A percentile compares a stretch with the other conserved stretches of the same genome.
These are phyloP conservation scores for Tricholoma hemisulphureum DNA, from an alignment of 768 basidiomycete species.

Conservation along the genomic window DNA sequence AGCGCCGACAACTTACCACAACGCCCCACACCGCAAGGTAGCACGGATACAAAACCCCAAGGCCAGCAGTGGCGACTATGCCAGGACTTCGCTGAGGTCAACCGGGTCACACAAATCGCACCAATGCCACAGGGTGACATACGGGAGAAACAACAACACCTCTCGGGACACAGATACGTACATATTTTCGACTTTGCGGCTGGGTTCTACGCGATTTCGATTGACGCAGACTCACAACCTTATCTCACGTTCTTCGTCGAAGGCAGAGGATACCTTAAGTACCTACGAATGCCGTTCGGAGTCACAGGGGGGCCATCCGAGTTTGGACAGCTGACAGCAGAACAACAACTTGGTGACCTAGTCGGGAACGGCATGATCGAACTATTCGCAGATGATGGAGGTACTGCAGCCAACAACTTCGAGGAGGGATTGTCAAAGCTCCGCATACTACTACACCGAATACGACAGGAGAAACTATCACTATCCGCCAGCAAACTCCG, in stretches of 20 bases:
- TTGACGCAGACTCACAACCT: constrained; percentile 34
- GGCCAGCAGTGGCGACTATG: constrained; percentile 32
- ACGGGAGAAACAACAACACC: background rate
- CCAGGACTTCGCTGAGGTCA: constrained; percentile 35
- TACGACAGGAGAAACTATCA: constrained; percentile 27
- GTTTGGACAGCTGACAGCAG: constrained; percentile 9
- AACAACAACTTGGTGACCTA: constrained; percentile 35
- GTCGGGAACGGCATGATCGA: constrained; percentile 32
- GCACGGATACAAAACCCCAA: background rate
- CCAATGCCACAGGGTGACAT: constrained; percentile 18
- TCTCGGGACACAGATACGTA: background rate
- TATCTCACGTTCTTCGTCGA: too few species aligned
- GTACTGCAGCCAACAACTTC: constrained; percentile 16
- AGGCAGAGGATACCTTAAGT: too few species aligned
- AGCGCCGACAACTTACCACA: constrained; percentile 19
- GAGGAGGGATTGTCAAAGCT: constrained; percentile 24
- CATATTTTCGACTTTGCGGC: too few species aligned
- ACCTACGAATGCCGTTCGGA: too few species aligned
- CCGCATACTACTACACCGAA: constrained; percentile 19
- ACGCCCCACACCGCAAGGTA: background rate
- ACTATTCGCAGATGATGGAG: constrained; percentile 42
- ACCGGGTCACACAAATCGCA: constrained; percentile 23
- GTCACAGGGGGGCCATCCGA: too few species aligned
- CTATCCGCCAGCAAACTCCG: constrained; percentile 32
- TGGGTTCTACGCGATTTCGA: constrained; percentile 5